Conservation (phyloP, 192 early-diverging fungal genomes). For the Backusella tarrabulga region DNA sequence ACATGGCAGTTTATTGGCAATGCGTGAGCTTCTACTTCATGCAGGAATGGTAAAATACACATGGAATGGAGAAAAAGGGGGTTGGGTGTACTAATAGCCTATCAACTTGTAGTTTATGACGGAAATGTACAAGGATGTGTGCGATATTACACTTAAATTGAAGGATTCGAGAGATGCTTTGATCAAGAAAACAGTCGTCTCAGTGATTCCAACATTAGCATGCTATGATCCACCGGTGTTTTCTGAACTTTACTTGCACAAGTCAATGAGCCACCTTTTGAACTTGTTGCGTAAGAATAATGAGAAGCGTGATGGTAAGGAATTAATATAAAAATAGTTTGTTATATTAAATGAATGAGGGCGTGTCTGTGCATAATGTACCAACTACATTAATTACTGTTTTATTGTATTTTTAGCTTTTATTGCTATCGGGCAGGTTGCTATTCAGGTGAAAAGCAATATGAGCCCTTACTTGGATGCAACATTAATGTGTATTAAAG, state of each 20-base stretch:
- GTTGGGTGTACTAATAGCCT: not conserved
- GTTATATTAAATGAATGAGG: slow-evolving; percentile 22
- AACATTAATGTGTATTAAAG: slow-evolving; percentile 74
- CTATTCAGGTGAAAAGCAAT: slow-evolving; percentile 71
- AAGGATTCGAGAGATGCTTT: slow-evolving; percentile 77
- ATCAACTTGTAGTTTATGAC: slow-evolving; percentile 74
- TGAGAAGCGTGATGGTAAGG: slow-evolving; percentile 52
- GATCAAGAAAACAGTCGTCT: slow-evolving; percentile 80
- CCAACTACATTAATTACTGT: not conserved
- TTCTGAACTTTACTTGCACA: slow-evolving; percentile 62
- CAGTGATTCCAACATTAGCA: slow-evolving; percentile 81
- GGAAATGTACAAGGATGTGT: slow-evolving; percentile 68
- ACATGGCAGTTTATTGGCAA: slow-evolving; percentile 85
- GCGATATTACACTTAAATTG: slow-evolving; percentile 74
- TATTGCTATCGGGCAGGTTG: slow-evolving; percentile 82
- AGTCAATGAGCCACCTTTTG: slow-evolving; percentile 74
- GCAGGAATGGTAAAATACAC: slow-evolving; percentile 63
- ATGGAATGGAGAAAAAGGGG: not conserved
- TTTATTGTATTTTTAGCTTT: slow-evolving; percentile 54
- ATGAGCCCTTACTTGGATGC: slow-evolving; percentile 81
- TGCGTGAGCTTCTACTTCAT: slow-evolving; percentile 76
- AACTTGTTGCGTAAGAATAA: slow-evolving; percentile 67
- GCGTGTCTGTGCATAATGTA: not conserved
- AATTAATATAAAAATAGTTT: slow-evolving; percentile 4
- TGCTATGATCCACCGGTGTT: slow-evolving; percentile 75